Evolutionary conservation across 257 asterid genomes (phyloP).

Genomic region (Misopates orontium): DNA sequence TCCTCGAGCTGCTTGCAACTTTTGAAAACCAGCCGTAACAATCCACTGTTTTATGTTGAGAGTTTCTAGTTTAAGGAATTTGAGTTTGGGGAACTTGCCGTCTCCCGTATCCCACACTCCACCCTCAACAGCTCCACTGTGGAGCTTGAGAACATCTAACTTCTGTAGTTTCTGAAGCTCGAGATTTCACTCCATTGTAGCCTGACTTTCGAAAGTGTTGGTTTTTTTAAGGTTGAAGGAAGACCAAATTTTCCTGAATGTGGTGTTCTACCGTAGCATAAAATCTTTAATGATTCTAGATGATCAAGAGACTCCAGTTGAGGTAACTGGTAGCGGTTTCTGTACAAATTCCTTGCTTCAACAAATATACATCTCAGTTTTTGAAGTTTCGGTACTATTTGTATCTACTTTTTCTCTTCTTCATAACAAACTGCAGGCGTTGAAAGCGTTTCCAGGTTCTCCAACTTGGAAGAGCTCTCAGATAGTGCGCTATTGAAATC

Average conservation of each 20-base stretch:
- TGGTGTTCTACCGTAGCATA: neutral
- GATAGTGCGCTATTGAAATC: neutral
- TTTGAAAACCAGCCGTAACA: neutral
- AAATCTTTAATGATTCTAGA: neutral
- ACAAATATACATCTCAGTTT: neutral
- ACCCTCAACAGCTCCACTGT: neutral
- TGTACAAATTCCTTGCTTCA: neutral
- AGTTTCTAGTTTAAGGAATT: neutral
- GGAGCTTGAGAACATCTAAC: neutral
- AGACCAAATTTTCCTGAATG: neutral
- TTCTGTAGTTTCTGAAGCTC: neutral
- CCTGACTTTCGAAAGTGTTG: neutral
- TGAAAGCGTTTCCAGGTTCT: conserved; percentile 2
- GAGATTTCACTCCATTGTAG: neutral
- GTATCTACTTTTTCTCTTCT: neutral
- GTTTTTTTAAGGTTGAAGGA: no score
- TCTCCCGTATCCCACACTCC: conserved; percentile 8
- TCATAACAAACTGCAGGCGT: neutral
- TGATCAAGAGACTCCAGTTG: conserved; percentile 2
- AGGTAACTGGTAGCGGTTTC: neutral
- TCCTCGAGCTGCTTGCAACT: neutral
- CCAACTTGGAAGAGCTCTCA: neutral
- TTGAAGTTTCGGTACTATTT: neutral
- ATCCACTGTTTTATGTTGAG: neutral
- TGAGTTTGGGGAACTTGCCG: conserved; percentile 1